Base-by-base conservation (phyloP, 352 stramenopile species). In the Phytophthora boehmeriae region DNA sequence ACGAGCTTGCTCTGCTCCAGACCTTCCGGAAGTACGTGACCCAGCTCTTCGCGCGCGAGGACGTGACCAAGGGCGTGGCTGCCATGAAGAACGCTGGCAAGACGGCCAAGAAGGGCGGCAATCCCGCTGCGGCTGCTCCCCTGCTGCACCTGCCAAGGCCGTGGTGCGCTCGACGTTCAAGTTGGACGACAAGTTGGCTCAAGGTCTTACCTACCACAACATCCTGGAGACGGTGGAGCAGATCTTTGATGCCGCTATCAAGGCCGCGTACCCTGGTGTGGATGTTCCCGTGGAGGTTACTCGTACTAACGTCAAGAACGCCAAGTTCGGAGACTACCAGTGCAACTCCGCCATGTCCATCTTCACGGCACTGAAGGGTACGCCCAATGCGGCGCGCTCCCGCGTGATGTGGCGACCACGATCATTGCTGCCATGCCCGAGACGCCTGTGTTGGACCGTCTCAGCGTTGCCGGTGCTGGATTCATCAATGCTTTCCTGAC, bases 401-500 rank as follows among this genome's bases (percentile, higher is more conserved):
- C 96, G 0, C 84, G 86, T 34, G 79, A 97, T 39, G 81, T 98
- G 4, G 95, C 93, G n/a, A 85, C 80, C 35, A 78, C 80, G 16
- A 98, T 99, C 62, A 90, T 98, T 44, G 79, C 78, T 20, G 77
- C 75, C 11, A 85, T 99, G 59, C 89, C 86, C 23, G 54, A 79
- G 41, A 88, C 95, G 65, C 70, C 86, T 52, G 78, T 92, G 43
- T 72, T 98, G 14, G 96, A 99, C 63, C 93, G 69, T n/a, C 65
- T 92, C 4, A 91, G 70, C 44, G 86, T 99, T 2, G 93, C 97
- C 6, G 96, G 96, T 38, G 88, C 95, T 6, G 98, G 98, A 36
- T 99, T 99, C 71, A 98, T 99, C 71, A 99, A 99, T 66, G 90
- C 95, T 49, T 96, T 96, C 48, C 64, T 99, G 45, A 93, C 86